Percentiles rank a stretch among this genome's conserved stretches.
Evolutionary conservation across 768 basidiomycete species (phyloP).

Genomic region (Rubroboletus pulcherrimus): DNA sequence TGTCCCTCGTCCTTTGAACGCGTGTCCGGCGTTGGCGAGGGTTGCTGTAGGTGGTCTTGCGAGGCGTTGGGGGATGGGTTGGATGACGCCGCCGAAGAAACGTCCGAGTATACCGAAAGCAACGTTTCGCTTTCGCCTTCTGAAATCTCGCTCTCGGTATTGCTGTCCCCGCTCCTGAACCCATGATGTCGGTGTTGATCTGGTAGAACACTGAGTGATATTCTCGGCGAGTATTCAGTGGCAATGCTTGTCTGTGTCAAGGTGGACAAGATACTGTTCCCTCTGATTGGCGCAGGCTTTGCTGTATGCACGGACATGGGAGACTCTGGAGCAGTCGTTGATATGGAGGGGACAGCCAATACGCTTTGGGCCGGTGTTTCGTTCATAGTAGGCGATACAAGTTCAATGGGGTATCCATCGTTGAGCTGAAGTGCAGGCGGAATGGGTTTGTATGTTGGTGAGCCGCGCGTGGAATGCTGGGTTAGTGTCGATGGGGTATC

Average conservation of each 20-base stretch:
- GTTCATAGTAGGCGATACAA: slow-evolving; percentile 8
- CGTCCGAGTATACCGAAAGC: slow-evolving; percentile 30
- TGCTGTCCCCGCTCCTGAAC: slow-evolving; percentile 23
- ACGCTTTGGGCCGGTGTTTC: slow-evolving; percentile 35
- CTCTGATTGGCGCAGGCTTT: slow-evolving; percentile 13
- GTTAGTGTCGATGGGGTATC: slow-evolving; percentile 24
- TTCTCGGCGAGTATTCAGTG: slow-evolving; percentile 21
- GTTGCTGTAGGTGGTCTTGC: slow-evolving; percentile 22
- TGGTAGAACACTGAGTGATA: slow-evolving; percentile 30
- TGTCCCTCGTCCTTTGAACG: slow-evolving; percentile 34
- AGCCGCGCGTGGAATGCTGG: slow-evolving; percentile 1
- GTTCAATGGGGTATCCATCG: slow-evolving; percentile 18
- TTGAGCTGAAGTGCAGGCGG: slow-evolving; percentile 31
- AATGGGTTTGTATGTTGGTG: slow-evolving; percentile 16
- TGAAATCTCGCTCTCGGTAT: slow-evolving; percentile 31
- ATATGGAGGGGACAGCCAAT: slow-evolving; percentile 51
- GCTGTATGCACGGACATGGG: slow-evolving; percentile 26
- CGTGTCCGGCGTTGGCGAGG: slow-evolving; percentile 17
- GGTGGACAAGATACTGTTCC: slow-evolving; percentile 5
- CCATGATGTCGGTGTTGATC: slow-evolving; percentile 18
- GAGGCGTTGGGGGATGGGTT: slow-evolving; percentile 31
- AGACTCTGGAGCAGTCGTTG: slow-evolving; percentile 46
- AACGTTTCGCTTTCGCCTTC: slow-evolving; percentile 35
- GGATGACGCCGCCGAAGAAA: slow-evolving; percentile 33
- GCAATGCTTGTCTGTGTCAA: slow-evolving; percentile 7